These are phyloP conservation scores for Morella rubra DNA, from an alignment of 306 rosid species.

Conservation along the genomic window DNA sequence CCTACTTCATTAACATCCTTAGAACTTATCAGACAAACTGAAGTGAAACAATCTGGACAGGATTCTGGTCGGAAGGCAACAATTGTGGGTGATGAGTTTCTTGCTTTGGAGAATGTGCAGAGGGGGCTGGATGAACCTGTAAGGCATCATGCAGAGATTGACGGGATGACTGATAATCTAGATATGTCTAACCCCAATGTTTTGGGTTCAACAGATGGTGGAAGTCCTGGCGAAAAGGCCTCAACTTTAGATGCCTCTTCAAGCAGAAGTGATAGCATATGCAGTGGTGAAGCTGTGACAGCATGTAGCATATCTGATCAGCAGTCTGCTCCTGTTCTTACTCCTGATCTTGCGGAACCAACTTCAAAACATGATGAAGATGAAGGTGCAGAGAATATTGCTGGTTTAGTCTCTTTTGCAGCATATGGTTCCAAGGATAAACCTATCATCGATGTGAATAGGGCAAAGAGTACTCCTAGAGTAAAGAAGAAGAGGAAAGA, in stretches of 20 bases:
- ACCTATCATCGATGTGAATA: slow-evolving; percentile 49
- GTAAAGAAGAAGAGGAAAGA: slow-evolving; percentile 62
- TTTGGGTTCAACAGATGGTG: slow-evolving; percentile 32
- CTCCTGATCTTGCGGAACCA: slow-evolving; percentile 37
- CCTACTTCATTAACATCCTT: slow-evolving; percentile 9
- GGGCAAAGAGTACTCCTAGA: slow-evolving; percentile 44
- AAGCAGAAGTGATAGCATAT: slow-evolving; percentile 36
- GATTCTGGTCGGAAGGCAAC: slow-evolving; percentile 30
- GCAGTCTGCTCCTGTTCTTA: slow-evolving; percentile 27
- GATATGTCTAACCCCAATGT: slow-evolving; percentile 22
- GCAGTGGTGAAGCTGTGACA: slow-evolving; percentile 34
- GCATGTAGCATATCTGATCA: slow-evolving; percentile 34
- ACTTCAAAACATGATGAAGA: slow-evolving; percentile 36
- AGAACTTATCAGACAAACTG: slow-evolving; percentile 25
- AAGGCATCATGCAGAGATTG: slow-evolving; percentile 38
- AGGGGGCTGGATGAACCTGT: slow-evolving; percentile 37
- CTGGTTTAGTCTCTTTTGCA: slow-evolving; percentile 34
- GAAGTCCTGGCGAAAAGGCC: slow-evolving; percentile 14
- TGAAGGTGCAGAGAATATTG: slow-evolving; percentile 43
- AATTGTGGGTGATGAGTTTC: slow-evolving; percentile 21
- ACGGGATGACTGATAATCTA: slow-evolving; percentile 20
- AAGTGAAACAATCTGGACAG: slow-evolving; percentile 31
- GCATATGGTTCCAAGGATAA: slow-evolving; percentile 49
- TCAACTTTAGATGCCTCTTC: slow-evolving; percentile 25
- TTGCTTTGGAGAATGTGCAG: slow-evolving; percentile 31